These are phyloP conservation scores for Stagonosporopsis chrysanthemi DNA, from an alignment of 2,329 filamentous ascomycete genomes.

Conservation along the genomic window DNA sequence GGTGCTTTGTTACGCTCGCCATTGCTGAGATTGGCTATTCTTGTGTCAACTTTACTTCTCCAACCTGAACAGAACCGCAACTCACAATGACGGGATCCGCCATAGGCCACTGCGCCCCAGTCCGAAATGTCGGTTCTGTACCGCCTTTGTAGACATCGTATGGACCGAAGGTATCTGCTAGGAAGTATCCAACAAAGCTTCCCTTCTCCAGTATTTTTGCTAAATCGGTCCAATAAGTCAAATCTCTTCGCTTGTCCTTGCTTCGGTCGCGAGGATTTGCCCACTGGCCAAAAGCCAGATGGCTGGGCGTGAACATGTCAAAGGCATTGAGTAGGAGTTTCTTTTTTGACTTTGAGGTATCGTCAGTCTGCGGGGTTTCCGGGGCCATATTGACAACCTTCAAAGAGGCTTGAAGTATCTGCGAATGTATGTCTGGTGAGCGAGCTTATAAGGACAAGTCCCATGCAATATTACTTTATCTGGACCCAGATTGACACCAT, in stretches of 20 bases:
- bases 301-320: conserved; percentile 34
- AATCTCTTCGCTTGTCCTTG: conserved; percentile 26
- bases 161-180: conserved; percentile 60
- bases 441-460: not conserved
- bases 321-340: conserved; percentile 50
- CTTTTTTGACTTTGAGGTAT: conserved; percentile 33
- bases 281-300: conserved; percentile 24
- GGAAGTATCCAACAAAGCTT: conserved; percentile 44
- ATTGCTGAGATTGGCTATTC: conserved; percentile 65
- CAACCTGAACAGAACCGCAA: no score
- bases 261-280: conserved; percentile 22
- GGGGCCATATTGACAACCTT: not conserved
- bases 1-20: conserved; percentile 68
- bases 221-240: conserved; percentile 39
- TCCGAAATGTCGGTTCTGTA: conserved; percentile 63
- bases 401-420: not conserved
- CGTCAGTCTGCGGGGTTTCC: not conserved
- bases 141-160: conserved; percentile 67
- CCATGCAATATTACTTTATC: not conserved
- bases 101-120: conserved; percentile 71
- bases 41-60: not conserved
- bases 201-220: conserved; percentile 40
- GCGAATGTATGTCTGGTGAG: not conserved
- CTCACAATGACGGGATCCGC: conserved; percentile 63
- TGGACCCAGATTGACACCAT: conserved; percentile 1